Evolutionary conservation across 2,329 filamentous ascomycete genomes (phyloP), one percentile per base, ranked within the genome.

Genomic region (Colletotrichum abscissum): DNA sequence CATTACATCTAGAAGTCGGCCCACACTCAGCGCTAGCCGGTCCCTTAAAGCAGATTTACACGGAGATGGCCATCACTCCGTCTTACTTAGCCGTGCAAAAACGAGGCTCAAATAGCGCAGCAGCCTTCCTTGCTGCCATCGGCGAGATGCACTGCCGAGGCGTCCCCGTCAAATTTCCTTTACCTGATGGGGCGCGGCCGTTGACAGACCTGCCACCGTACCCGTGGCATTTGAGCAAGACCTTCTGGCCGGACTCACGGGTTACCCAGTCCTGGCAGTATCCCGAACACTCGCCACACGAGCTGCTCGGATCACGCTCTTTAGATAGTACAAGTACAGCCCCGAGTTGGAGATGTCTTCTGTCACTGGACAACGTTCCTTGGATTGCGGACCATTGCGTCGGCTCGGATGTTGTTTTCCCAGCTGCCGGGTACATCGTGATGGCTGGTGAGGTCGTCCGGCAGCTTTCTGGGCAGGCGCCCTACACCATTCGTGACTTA

Each of bases 101-200:
- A 2, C 86, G 89, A 38, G 86, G 88, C n/a, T 85, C 87, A 62
- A 82, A 88, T 59, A 85, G 86, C 1, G 85, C 86, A 1, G 82
- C 84, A 11, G 81, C 83, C 0, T 82, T 85, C 1, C 77, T 86
- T 26, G 84, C 87, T 28, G 78, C 86, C 0, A 85, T 86, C 0
- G 74, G 74, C n/a, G 68, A 70, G 54, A 63, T 75, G 4, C 72
- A 67, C 19, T 79, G 80, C 16, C 85, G 84, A 56, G 88, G 87
- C 6, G 30, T 59, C 3, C 16, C 67, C 0, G 62, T 67, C 3
- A 38, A 75, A 2, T 74, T 76, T 3, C 64, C 64, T 5, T 42
- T 58, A 1, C 14, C 63, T 11, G 59, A 58, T 12, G 59, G 59
- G 1, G 28, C 64, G 9, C 38, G 42, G 4, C 49, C 69, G 14